phyloP scores from a whole-genome alignment of 2,329 filamentous ascomycete genomes.

The Delphinella strobiligena region DNA sequence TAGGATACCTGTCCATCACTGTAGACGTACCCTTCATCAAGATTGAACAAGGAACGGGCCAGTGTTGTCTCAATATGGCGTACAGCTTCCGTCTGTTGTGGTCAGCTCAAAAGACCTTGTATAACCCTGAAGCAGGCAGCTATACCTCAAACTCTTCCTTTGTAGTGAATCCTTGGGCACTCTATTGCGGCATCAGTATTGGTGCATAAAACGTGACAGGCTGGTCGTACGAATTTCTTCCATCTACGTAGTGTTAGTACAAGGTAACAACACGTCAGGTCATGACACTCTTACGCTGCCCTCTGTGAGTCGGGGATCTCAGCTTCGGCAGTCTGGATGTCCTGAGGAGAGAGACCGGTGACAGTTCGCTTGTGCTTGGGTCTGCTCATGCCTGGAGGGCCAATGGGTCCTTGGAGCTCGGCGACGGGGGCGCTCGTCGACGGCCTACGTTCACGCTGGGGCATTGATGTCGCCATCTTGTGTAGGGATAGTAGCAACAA shows the following conservation, averaged over 20 bases:
- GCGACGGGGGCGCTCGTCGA: conserved; percentile 73
- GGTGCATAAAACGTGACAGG: neutral
- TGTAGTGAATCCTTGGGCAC: conserved; percentile 56
- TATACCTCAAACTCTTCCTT: conserved; percentile 65
- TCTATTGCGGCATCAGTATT: conserved; percentile 28
- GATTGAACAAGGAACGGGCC: conserved; percentile 94
- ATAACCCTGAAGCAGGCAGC: conserved; percentile 14
- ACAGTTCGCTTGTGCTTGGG: conserved; percentile 97
- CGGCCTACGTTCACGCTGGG: conserved; percentile 63
- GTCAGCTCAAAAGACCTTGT: conserved; percentile 1
- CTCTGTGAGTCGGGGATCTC: conserved; percentile 80
- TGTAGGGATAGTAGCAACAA: no score
- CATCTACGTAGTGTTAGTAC: conserved; percentile 31
- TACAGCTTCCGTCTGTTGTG: conserved; percentile 61
- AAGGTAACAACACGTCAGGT: neutral
- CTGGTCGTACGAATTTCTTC: conserved; percentile 45
- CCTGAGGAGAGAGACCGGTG: conserved; percentile 78
- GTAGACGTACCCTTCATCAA: conserved; percentile 58
- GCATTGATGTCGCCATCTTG: conserved; percentile 18
- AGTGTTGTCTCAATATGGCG: conserved; percentile 93
- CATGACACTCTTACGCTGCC: conserved; percentile 52
- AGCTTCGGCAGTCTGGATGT: conserved; percentile 91
- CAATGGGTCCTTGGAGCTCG: conserved; percentile 74
- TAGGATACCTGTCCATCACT: no score
- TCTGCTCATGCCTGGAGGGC: conserved; percentile 67